Base-by-base conservation (phyloP, 352 stramenopile genomes). In the Pythium chondricola region DNA sequence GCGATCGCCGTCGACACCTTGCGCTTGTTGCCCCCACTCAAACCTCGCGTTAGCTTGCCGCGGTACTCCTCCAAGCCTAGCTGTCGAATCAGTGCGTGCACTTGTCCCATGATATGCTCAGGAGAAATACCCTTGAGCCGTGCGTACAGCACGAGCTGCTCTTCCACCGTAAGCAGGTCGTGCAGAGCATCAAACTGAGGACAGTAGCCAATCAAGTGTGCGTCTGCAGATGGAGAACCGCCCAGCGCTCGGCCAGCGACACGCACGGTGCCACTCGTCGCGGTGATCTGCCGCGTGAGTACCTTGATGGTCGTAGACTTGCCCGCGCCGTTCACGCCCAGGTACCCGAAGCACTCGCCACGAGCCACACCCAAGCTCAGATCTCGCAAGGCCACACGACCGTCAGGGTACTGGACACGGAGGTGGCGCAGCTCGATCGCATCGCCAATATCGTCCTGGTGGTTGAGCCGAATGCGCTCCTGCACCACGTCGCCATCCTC, bases 1-100 rank as follows among this genome's bases (percentile, higher is more conserved):
- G 96, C 94, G 63, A 94, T 95, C n/a, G 94, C 95, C 2, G 97
- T 83, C 45, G 76, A 97, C 1, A 99, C 77, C 63, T 98, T 98
- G 47, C 96, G 76, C 74, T 98, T 98, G 76, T 98, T 97, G 41
- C 87, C 86, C 18, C 90, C 92, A 40, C 65, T 81, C 4, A 84
- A 44, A 2, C 62, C 56, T 3, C 61, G 49, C 25, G 71, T 71
- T 27, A 74, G 63, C 38, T 73, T 81, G 52, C 56, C 16, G 10
- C 59, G 53, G 47, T 83, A 88, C 61, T 75, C 65, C 4, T 35
- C 44, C 0, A 93, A 60, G 9, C 67, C 71, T 13, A 91, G 58
- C 29, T 83, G 54, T 8, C 61, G 48, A 24, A 92, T 83, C 45
- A 82, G 83, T 16, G 82, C 46, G 40, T 74, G 58, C 6, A 91